Percentiles rank a stretch among this genome's conserved stretches.
Conservation (phyloP, 2,329 filamentous ascomycete genomes). For the Magnaporthales sp. region DNA sequence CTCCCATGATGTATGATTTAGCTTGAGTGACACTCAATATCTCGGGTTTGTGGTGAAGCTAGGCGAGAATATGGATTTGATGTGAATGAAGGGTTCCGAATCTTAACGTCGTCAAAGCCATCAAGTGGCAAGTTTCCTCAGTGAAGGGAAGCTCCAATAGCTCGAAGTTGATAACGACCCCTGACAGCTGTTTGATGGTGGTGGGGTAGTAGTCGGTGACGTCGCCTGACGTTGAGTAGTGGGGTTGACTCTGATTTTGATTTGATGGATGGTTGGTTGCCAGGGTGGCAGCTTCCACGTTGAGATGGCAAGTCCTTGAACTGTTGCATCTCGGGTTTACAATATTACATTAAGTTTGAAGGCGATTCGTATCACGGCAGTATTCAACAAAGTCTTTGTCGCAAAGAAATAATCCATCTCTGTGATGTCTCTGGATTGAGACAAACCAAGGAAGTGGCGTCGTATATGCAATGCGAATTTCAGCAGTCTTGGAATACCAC, state of each 20-base stretch:
- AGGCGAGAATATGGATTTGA: background rate
- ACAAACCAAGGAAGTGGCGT: background rate
- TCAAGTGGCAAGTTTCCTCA: background rate
- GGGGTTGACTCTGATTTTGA: background rate
- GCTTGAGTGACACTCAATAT: background rate
- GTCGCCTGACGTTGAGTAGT: background rate
- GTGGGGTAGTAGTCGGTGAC: slow-evolving; percentile 2
- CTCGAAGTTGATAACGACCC: no score
- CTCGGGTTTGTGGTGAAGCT: background rate
- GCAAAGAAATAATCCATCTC: background rate
- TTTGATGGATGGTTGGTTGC: background rate
- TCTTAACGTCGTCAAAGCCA: background rate
- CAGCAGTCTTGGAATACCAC: background rate
- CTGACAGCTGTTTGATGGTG: background rate
- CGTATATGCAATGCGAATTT: background rate
- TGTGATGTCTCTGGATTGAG: background rate
- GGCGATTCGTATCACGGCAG: background rate
- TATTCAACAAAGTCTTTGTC: background rate
- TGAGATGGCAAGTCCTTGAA: background rate
- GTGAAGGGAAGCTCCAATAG: no score
- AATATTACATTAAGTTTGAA: background rate
- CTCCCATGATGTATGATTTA: slow-evolving; percentile 46
- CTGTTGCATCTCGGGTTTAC: background rate
- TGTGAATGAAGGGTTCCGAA: background rate
- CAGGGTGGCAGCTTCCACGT: background rate